Evolutionary conservation across 805 yeast genomes (phyloP).

Genomic region (Lachancea waltii): DNA sequence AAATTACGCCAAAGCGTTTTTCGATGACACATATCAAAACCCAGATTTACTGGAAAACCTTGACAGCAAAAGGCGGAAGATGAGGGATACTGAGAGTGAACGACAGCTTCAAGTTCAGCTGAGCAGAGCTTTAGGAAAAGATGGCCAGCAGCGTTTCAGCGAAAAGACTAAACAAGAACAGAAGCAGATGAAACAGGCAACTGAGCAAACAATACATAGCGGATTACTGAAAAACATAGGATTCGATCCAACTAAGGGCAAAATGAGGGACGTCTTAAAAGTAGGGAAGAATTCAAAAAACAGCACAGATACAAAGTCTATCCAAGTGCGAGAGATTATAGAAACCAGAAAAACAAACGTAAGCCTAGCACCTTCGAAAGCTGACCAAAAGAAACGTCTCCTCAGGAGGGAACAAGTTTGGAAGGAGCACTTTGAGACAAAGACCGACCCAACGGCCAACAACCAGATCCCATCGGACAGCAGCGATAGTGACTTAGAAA

Average conservation of each 20-base stretch:
- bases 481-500: slow-evolving; percentile 31
- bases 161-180: slow-evolving; percentile 16
- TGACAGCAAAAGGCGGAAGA: slow-evolving; percentile 35
- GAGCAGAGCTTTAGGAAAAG: slow-evolving; percentile 11
- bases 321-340: slow-evolving; percentile 26
- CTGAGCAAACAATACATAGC: slow-evolving; percentile 37
- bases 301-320: slow-evolving; percentile 17
- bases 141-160: slow-evolving; percentile 9
- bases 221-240: slow-evolving; percentile 40
- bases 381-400: slow-evolving; percentile 25
- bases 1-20: slow-evolving; percentile 44
- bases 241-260: slow-evolving; percentile 44
- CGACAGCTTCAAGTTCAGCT: slow-evolving; percentile 30
- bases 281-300: slow-evolving; percentile 6
- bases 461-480: slow-evolving; percentile 3
- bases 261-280: slow-evolving; percentile 17
- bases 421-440: slow-evolving; percentile 23
- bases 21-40: slow-evolving; percentile 42
- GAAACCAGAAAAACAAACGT: slow-evolving; percentile 32
- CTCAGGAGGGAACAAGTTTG: slow-evolving; percentile 27
- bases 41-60: slow-evolving; percentile 40
- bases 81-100: slow-evolving; percentile 32
- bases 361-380: slow-evolving; percentile 30
- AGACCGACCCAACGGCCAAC: neutral
- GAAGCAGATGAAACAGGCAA: slow-evolving; percentile 23